phyloP scores from a whole-genome alignment of 2,329 filamentous ascomycete species.

The Phaeosphaeria sp. region DNA sequence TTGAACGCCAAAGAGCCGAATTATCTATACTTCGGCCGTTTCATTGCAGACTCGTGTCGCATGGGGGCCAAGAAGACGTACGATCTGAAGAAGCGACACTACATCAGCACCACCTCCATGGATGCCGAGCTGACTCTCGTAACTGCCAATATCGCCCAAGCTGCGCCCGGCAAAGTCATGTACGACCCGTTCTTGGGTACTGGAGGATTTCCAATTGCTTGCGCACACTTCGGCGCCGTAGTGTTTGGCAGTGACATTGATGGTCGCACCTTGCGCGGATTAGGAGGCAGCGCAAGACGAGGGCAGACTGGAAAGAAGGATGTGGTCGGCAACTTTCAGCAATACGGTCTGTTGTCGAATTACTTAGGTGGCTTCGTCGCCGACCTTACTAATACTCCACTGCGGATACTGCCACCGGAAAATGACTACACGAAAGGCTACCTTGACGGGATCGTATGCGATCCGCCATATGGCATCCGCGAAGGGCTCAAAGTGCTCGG shows the following conservation, averaged over 20 bases:
- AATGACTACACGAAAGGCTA: slow-evolving; percentile 50
- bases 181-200: slow-evolving; percentile 97
- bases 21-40: slow-evolving; percentile 73
- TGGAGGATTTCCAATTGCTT: slow-evolving; percentile 88
- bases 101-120: slow-evolving; percentile 97
- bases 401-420: slow-evolving; percentile 49
- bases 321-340: slow-evolving; percentile 77
- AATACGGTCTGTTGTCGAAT: slow-evolving; percentile 72
- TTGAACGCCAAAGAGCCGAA: slow-evolving; percentile 60
- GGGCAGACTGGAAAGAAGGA: slow-evolving; percentile 52
- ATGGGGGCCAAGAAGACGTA: slow-evolving; percentile 72
- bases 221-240: slow-evolving; percentile 85
- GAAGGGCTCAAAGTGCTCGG: slow-evolving; percentile 92
- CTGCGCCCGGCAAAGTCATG: slow-evolving; percentile 81
- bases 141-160: slow-evolving; percentile 88
- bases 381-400: slow-evolving; percentile 86
- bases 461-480: slow-evolving; percentile 93
- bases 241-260: slow-evolving; percentile 93
- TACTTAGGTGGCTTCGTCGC: slow-evolving; percentile 83
- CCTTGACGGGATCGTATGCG: slow-evolving; percentile 91
- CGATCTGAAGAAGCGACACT: slow-evolving; percentile 89
- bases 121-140: slow-evolving; percentile 91
- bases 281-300: slow-evolving; percentile 52
- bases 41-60: slow-evolving; percentile 70
- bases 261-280: slow-evolving; percentile 82